Evolutionary conservation across 441 rosid genomes (phyloP).

Genomic region (Croton laevigatus): DNA sequence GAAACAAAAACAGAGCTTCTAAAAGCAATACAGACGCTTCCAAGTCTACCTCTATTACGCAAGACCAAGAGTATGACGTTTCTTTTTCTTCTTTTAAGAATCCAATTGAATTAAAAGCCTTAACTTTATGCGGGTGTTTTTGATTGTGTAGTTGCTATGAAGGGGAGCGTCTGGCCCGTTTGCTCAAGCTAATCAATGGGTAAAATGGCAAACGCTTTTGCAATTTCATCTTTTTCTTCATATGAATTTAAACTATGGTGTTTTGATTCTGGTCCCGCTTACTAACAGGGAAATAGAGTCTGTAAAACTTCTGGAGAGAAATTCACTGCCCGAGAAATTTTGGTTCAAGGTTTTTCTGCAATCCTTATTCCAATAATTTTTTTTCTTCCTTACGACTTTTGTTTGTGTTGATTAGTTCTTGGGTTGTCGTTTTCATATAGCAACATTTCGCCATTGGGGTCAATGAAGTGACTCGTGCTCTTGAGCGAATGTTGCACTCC

Average conservation of each 20-base stretch:
- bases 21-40: slow-evolving; percentile 12
- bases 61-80: slow-evolving; percentile 31
- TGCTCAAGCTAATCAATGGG: slow-evolving; percentile 60
- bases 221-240: background rate
- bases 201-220: slow-evolving; percentile 24
- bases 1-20: slow-evolving; percentile 22
- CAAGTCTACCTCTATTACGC: slow-evolving; percentile 16
- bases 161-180: slow-evolving; percentile 57
- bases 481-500: slow-evolving; percentile 65
- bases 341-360: slow-evolving; percentile 70
- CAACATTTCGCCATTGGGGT: slow-evolving; percentile 90
- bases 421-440: slow-evolving; percentile 28
- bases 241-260: background rate
- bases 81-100: background rate
- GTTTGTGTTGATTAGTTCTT: background rate
- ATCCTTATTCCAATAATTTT: background rate
- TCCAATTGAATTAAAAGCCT: background rate
- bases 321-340: slow-evolving; percentile 68
- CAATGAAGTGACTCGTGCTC: slow-evolving; percentile 85
- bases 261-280: background rate
- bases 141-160: slow-evolving; percentile 42
- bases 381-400: background rate
- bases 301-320: slow-evolving; percentile 46
- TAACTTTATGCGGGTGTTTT: background rate
- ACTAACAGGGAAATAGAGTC: slow-evolving; percentile 53